Percentiles rank a stretch among this genome's conserved stretches.
phyloP scores from a whole-genome alignment of 441 rosid genomes.

The Capsella rubella region DNA sequence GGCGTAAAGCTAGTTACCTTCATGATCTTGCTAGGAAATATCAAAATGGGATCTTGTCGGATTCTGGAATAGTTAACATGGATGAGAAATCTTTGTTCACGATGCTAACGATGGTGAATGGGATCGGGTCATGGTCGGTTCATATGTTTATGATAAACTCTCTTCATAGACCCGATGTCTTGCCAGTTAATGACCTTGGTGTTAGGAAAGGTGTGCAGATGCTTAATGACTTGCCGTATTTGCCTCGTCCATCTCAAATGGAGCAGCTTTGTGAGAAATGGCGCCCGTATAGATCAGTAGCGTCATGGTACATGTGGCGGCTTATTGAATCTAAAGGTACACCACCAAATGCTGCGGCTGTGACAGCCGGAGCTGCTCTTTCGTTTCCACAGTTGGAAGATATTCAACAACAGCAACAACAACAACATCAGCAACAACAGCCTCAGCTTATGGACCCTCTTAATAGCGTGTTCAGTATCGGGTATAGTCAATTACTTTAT shows the following conservation, averaged over 20 bases:
- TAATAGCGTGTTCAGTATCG: slow-evolving; percentile 84
- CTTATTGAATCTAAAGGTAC: slow-evolving; percentile 73
- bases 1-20: slow-evolving; percentile 91
- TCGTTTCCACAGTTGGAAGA: slow-evolving; percentile 65
- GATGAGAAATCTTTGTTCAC: slow-evolving; percentile 94
- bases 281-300: slow-evolving; percentile 95
- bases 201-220: slow-evolving; percentile 91
- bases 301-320: slow-evolving; percentile 94
- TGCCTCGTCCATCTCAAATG: slow-evolving; percentile 97
- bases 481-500: slow-evolving; percentile 53
- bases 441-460: slow-evolving; percentile 78
- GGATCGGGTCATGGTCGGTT: slow-evolving; percentile 98
- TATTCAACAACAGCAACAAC: slow-evolving; percentile 47
- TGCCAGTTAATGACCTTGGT: slow-evolving; percentile 91
- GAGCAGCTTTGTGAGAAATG: slow-evolving; percentile 87
- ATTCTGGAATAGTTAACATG: slow-evolving; percentile 77
- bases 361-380: slow-evolving; percentile 59
- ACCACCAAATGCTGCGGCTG: slow-evolving; percentile 67
- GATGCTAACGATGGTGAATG: slow-evolving; percentile 98
- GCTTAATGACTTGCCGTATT: slow-evolving; percentile 75
- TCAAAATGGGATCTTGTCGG: slow-evolving; percentile 83
- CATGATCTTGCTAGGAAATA: slow-evolving; percentile 94
- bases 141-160: slow-evolving; percentile 98
- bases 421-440: slow-evolving; percentile 40
- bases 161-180: slow-evolving; percentile 93